A percentile compares a stretch with the other conserved stretches of the same genome.
Conservation (phyloP, 306 rosid species). For the Coriaria nepalensis region DNA sequence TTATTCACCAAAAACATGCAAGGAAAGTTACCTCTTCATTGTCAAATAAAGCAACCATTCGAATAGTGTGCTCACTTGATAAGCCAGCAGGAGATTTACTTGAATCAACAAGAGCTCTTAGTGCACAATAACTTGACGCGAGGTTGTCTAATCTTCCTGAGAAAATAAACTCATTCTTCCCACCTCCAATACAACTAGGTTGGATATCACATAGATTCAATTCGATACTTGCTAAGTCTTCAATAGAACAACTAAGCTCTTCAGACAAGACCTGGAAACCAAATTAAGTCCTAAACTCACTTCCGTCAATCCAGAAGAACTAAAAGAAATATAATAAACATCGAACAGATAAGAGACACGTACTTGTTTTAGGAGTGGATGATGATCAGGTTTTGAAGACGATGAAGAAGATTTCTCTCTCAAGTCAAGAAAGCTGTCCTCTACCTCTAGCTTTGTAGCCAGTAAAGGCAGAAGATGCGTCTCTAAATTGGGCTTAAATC, state of each 20-base stretch:
- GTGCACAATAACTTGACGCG: slow-evolving; percentile 88
- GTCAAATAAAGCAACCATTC: slow-evolving; percentile 98
- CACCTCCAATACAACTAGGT: slow-evolving; percentile 98
- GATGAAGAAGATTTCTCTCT: slow-evolving; percentile 36
- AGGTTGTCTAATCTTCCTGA: slow-evolving; percentile 98
- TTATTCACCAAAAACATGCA: slow-evolving; percentile 4
- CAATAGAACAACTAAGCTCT: slow-evolving; percentile 55
- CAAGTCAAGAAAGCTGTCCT: slow-evolving; percentile 43
- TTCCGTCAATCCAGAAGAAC: too few relatives aligned
- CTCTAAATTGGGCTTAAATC: slow-evolving; percentile 90
- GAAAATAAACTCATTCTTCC: slow-evolving; percentile 74
- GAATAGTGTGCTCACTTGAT: slow-evolving; percentile 52
- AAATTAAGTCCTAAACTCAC: slow-evolving; percentile 8
- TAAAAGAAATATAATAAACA: slow-evolving; percentile 1
- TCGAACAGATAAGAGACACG: slow-evolving; percentile 4
- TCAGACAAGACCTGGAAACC: slow-evolving; percentile 57
- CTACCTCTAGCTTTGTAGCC: slow-evolving; percentile 53
- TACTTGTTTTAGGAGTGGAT: slow-evolving; percentile 71
- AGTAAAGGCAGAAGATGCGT: slow-evolving; percentile 81
- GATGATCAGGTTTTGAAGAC: slow-evolving; percentile 52
- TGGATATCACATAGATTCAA: slow-evolving; percentile 89
- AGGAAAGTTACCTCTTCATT: slow-evolving; percentile 75
- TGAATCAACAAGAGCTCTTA: slow-evolving; percentile 85
- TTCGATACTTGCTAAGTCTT: slow-evolving; percentile 69
- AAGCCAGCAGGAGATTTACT: slow-evolving; percentile 43